Evolutionary conservation across 768 basidiomycete genomes (phyloP).

Genomic region (Amanita pseudoporphyria): DNA sequence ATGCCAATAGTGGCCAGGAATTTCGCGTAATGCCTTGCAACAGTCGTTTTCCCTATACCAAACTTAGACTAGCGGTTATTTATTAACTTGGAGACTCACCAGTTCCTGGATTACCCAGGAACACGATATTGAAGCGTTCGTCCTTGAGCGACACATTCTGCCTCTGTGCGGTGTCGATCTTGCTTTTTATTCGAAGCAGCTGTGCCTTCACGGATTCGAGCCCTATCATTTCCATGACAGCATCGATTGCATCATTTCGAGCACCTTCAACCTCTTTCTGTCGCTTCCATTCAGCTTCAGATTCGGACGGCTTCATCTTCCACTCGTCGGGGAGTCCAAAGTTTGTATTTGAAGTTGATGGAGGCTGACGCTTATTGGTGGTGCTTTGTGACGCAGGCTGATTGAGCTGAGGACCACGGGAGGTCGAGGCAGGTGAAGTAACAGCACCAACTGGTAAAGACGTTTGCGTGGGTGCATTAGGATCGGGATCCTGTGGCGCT

Average conservation of each 20-base stretch:
- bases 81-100: constrained; percentile 28
- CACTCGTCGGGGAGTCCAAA: constrained; percentile 1
- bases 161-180: constrained; percentile 44
- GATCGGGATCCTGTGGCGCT: not conserved
- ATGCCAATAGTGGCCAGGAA: constrained; percentile 47
- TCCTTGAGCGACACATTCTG: constrained; percentile 42
- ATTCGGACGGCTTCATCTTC: constrained; percentile 19
- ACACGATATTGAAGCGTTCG: constrained; percentile 51
- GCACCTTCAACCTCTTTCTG: constrained; percentile 48
- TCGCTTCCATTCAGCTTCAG: constrained; percentile 43
- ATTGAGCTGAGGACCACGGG: not conserved
- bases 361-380: not conserved
- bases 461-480: not conserved
- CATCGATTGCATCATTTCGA: constrained; percentile 44
- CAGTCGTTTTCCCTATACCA: constrained; percentile 56
- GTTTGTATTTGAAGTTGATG: not conserved
- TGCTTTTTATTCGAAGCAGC: constrained; percentile 48
- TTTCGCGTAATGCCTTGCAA: constrained; percentile 54
- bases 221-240: constrained; percentile 62
- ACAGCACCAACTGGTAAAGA: not conserved
- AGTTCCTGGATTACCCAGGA: constrained; percentile 70
- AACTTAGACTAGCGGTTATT: not conserved
- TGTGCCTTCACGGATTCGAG: constrained; percentile 56
- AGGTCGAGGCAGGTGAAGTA: not conserved
- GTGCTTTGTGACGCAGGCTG: not conserved